These are phyloP conservation scores for Pyrenophora tritici-repentis DNA, from an alignment of 2,329 filamentous ascomycete genomes.

Conservation along the genomic window DNA sequence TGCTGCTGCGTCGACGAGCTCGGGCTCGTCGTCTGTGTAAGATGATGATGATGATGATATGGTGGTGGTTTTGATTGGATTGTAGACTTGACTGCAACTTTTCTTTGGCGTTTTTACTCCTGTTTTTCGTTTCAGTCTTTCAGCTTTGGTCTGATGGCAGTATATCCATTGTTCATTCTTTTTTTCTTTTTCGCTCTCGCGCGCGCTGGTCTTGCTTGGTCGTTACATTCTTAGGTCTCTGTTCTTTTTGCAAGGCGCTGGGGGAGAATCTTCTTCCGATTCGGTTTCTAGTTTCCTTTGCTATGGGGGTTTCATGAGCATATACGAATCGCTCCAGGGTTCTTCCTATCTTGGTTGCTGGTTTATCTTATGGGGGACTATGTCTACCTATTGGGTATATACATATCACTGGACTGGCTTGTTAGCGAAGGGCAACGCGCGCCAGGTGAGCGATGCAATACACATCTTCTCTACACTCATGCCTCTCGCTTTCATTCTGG, in stretches of 20 bases:
- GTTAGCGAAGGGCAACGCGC: too few relatives aligned
- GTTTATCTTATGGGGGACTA: too few relatives aligned
- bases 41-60: neutral
- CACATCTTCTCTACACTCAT: too few relatives aligned
- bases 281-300: neutral
- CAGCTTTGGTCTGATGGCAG: neutral
- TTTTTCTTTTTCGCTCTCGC: neutral
- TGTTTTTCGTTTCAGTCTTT: neutral
- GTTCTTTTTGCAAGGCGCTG: too few relatives aligned
- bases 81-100: neutral
- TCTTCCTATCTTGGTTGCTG: neutral
- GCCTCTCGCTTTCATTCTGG: too few relatives aligned
- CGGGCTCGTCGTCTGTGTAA: slow-evolving; percentile 1
- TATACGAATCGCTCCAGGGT: neutral
- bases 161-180: neutral
- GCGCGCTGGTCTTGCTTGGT: too few relatives aligned
- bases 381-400: too few relatives aligned
- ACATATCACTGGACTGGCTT: too few relatives aligned
- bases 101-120: slow-evolving; percentile 2
- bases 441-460: too few relatives aligned
- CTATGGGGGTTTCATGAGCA: neutral
- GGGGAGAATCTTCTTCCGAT: too few relatives aligned
- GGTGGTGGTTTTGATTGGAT: neutral
- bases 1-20: slow-evolving; percentile 7
- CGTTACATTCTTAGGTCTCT: too few relatives aligned